Evolutionary conservation across 768 basidiomycete species (phyloP).

Genomic region (Lactarius hatsudake): DNA sequence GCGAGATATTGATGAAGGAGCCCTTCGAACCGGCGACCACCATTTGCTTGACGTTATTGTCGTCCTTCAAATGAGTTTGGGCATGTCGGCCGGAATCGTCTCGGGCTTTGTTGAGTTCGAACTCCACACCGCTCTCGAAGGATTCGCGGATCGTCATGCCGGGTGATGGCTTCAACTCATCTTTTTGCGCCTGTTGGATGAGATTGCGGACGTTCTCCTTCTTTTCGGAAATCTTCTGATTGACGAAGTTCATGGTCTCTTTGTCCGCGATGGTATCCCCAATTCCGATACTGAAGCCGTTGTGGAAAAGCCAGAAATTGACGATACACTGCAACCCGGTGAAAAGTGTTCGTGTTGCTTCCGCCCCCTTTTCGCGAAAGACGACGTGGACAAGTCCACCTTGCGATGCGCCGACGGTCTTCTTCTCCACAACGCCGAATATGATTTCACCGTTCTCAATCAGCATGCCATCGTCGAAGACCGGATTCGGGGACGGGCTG

Average conservation of each 20-base stretch:
- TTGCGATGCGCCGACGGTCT: conserved; percentile 94
- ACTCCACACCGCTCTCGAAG: conserved; percentile 90
- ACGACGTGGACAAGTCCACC: conserved; percentile 95
- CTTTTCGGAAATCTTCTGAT: conserved; percentile 72
- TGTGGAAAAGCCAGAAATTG: conserved; percentile 98
- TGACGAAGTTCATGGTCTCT: conserved; percentile 84
- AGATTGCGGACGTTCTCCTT: conserved; percentile 77
- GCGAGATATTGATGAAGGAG: conserved; percentile 99
- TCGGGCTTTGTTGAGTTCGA: conserved; percentile 90
- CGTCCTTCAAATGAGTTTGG: conserved; percentile 96
- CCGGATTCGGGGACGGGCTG: conserved; percentile 73
- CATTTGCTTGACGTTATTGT: conserved; percentile 99
- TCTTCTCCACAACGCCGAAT: conserved; percentile 95
- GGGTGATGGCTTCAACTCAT: conserved; percentile 83
- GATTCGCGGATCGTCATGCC: conserved; percentile 99
- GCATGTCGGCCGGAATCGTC: conserved; percentile 94
- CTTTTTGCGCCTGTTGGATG: conserved; percentile 81
- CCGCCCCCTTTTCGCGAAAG: conserved; percentile 96
- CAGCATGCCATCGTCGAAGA: conserved; percentile 90
- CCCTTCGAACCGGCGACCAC: conserved; percentile 98
- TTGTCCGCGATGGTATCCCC: conserved; percentile 96
- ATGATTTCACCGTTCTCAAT: conserved; percentile 97
- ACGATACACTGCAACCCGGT: conserved; percentile 93
- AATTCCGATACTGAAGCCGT: conserved; percentile 98
- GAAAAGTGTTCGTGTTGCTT: conserved; percentile 85